These are phyloP conservation scores for Trametes elegans DNA, from an alignment of 768 basidiomycete species.

Conservation along the genomic window DNA sequence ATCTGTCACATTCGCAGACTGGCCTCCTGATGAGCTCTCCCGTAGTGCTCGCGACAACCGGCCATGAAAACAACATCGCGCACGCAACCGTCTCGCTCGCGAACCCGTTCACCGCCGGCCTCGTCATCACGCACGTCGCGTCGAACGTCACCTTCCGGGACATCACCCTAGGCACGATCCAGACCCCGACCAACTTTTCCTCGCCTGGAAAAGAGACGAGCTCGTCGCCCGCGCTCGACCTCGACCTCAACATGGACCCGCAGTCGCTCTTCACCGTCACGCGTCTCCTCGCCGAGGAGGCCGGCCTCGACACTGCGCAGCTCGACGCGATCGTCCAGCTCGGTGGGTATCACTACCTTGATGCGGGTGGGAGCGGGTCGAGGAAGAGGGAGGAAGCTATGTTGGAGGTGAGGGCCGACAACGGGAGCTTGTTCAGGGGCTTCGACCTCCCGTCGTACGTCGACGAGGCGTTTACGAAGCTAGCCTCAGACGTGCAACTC, in stretches of 20 bases:
- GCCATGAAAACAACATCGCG: constrained; percentile 57
- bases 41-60: constrained; percentile 63
- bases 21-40: background rate
- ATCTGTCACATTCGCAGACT: no score
- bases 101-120: constrained; percentile 65
- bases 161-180: constrained; percentile 60
- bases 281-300: constrained; percentile 61
- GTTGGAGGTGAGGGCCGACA: constrained; percentile 24
- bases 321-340: constrained; percentile 64
- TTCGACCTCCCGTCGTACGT: constrained; percentile 65
- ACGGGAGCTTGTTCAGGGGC: constrained; percentile 51
- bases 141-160: constrained; percentile 64
- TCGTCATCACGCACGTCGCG: constrained; percentile 55
- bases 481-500: constrained; percentile 60
- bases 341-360: constrained; percentile 63
- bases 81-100: constrained; percentile 59
- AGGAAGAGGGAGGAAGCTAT: constrained; percentile 35
- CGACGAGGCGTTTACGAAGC: constrained; percentile 61
- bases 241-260: constrained; percentile 70
- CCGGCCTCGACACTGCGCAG: constrained; percentile 56
- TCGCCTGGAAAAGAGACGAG: constrained; percentile 53
- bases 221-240: constrained; percentile 53
- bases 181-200: constrained; percentile 48
- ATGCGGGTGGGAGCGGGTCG: constrained; percentile 16
- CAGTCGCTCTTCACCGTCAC: constrained; percentile 68